Evolutionary conservation across 495 filamentous ascomycete genomes (phyloP), one percentile per base, ranked within the genome.

Genomic region (Jackrogersella multiformis): DNA sequence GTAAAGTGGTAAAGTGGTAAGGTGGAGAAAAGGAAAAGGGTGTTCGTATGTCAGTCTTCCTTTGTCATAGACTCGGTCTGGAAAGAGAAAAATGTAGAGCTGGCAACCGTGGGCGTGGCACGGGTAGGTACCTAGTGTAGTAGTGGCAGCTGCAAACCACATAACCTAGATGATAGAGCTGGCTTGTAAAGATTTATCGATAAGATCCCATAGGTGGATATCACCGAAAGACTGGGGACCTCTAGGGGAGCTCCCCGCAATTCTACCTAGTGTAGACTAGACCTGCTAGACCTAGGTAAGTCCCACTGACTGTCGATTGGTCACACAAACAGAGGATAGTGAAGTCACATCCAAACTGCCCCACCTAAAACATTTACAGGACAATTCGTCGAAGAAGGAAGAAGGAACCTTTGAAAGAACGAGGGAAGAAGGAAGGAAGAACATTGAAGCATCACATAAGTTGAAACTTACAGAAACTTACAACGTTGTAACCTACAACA

Each of bases 231-330:
- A 13, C 16, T 52, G 23, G 18, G 8, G 10, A 23, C 16, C 28
- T 21, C n/a, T 23, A 36, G 18, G 4, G 0, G 13, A 55, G 34
- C 52, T 57, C 61, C 39, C 54, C 44, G 30, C 62, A 45, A 54
- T 55, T 60, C 55, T 60, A 48, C 63, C 63, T 15, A 39, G 62
- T 54, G 62, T n/a, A n/a, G n/a, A n/a, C n/a, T n/a, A n/a, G n/a
- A n/a, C n/a, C n/a, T n/a, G n/a, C n/a, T n/a, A n/a, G n/a, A n/a
- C n/a, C n/a, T n/a, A n/a, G n/a, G n/a, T n/a, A n/a, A n/a, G n/a
- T 48, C 32, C 28, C 46, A 49, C 59, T 36, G 57, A 20, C 32
- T 30, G 26, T 3, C 34, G 15, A 30, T 56, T 39, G 38, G 39
- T 32, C 38, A 62, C 26, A 41, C 23, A 30, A 39, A 36, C 8